phyloP scores from a whole-genome alignment of 306 rosid species.

The Phaseolus lunatus region DNA sequence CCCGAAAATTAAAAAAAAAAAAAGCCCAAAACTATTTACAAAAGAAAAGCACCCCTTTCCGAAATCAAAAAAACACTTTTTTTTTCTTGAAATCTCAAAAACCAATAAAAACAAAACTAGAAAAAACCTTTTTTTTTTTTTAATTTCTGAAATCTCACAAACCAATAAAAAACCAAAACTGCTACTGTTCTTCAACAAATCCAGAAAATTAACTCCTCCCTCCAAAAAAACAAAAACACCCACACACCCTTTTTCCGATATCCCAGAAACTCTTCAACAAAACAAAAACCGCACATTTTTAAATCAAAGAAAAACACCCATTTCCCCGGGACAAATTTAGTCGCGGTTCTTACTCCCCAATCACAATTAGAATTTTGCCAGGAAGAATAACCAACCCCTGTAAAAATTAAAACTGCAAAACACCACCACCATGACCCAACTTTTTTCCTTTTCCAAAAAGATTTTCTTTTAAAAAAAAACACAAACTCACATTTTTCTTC shows the following conservation, averaged over 20 bases:
- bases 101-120: neutral
- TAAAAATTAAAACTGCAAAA: neutral
- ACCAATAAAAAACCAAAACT: neutral
- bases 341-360: neutral
- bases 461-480: neutral
- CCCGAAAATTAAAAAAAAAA: neutral
- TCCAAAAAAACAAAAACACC: neutral
- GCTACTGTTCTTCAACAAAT: neutral
- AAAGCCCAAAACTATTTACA: neutral
- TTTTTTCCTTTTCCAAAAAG: neutral
- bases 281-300: neutral
- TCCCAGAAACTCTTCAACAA: neutral
- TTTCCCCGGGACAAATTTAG: neutral
- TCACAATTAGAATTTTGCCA: neutral
- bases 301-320: neutral
- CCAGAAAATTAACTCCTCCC: neutral
- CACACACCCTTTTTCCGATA: neutral
- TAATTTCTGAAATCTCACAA: neutral
- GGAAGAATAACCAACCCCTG: neutral
- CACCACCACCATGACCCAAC: neutral
- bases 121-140: neutral
- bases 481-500: slow-evolving; percentile 65
- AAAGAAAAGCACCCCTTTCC: neutral
- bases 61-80: neutral
- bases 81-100: neutral